Conservation (phyloP, 2,329 filamentous ascomycete genomes). For the Fusarium sp. region DNA sequence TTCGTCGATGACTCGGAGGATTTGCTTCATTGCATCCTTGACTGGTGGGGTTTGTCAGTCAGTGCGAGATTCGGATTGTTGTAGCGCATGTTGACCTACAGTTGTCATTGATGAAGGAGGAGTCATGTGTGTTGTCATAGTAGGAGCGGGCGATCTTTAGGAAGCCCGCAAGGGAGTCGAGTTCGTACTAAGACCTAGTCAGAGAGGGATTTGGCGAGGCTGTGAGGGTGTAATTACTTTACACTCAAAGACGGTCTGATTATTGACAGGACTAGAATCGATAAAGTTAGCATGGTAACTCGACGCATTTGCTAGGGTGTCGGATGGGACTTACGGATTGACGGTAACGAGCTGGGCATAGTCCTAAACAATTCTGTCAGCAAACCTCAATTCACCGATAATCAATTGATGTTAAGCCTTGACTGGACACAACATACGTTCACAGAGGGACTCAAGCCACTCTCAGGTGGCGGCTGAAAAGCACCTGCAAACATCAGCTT, state of each 20-base stretch:
- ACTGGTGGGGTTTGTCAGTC: neutral
- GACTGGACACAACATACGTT: neutral
- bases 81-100: neutral
- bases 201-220: accelerated
- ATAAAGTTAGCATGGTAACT: neutral
- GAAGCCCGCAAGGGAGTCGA: conserved; percentile 30
- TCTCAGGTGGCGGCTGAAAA: conserved; percentile 27
- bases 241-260: conserved; percentile 31
- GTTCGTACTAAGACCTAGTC: conserved; percentile 6
- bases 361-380: neutral
- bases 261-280: conserved; percentile 14
- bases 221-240: neutral
- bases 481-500: neutral
- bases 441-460: conserved; percentile 19
- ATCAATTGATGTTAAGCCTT: neutral
- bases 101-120: conserved; percentile 24
- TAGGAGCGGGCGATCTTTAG: conserved; percentile 29
- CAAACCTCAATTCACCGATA: neutral
- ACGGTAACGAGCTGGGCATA: conserved; percentile 21
- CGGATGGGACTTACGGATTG: neutral
- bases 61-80: neutral
- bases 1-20: conserved; percentile 16
- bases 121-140: conserved; percentile 22
- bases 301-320: accelerated
- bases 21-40: conserved; percentile 22